phyloP scores from a whole-genome alignment of 2,329 filamentous ascomycete species.

The Ceratocystiopsis minuta region DNA sequence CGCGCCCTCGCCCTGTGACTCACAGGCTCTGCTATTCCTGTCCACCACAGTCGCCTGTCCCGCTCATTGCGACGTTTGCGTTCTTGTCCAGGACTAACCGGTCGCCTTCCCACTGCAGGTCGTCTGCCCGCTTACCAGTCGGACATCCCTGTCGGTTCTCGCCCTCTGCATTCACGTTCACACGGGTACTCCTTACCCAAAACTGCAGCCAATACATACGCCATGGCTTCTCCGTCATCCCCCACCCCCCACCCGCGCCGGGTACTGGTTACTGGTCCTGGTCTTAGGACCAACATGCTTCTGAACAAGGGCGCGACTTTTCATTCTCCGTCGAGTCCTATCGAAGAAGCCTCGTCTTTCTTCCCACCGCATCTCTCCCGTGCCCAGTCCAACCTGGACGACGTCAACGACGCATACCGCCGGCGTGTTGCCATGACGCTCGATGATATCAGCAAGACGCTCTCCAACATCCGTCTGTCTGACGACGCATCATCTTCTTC shows the following conservation, averaged over 20 bases:
- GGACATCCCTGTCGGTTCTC: no score
- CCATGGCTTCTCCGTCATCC: constrained; percentile 10
- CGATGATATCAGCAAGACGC: constrained; percentile 40
- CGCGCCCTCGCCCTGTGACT: no score
- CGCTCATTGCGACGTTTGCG: no score
- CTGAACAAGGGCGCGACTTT: constrained; percentile 57
- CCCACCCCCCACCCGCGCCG: constrained; percentile 19
- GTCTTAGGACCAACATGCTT: constrained; percentile 32
- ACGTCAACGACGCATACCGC: constrained; percentile 51
- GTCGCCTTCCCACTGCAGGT: no score
- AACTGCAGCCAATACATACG: background rate
- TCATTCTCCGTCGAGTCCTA: constrained; percentile 24
- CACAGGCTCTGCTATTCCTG: no score
- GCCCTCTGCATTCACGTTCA: no score
- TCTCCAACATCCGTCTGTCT: constrained; percentile 14
- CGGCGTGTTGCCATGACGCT: constrained; percentile 51
- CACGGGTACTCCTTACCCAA: no score
- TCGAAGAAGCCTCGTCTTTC: constrained; percentile 20
- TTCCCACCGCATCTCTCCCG: constrained; percentile 39
- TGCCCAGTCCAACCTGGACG: constrained; percentile 52
- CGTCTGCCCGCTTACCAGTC: no score
- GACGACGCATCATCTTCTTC: constrained; percentile 17
- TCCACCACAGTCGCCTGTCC: no score
- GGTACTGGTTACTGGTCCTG: constrained; percentile 24
- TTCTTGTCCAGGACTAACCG: no score